A percentile compares a stretch with the other conserved stretches of the same genome.
phyloP scores from a whole-genome alignment of 345 rosid genomes.

The Linum lewisii region DNA sequence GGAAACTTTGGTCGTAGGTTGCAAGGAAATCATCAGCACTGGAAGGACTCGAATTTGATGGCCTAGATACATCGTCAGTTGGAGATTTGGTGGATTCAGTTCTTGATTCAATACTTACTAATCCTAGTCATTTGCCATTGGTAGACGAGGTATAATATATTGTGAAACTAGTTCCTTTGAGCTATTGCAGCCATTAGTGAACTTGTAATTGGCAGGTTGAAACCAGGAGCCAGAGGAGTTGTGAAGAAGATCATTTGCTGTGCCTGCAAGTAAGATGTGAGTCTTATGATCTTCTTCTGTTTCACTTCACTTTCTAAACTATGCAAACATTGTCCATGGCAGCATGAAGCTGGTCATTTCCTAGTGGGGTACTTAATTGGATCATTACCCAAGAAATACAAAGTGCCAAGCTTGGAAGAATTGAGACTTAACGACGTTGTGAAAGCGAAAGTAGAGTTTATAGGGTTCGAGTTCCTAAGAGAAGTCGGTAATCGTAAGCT shows the following conservation, averaged over 20 bases:
- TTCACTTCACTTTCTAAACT: neutral
- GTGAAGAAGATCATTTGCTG: slow-evolving; percentile 21
- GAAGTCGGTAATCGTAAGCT: slow-evolving; percentile 23
- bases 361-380: slow-evolving; percentile 51
- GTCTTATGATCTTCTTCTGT: neutral
- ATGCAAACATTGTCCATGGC: neutral
- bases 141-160: neutral
- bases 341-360: slow-evolving; percentile 70
- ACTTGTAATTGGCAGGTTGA: slow-evolving; percentile 9
- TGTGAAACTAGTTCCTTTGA: neutral
- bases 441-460: slow-evolving; percentile 35
- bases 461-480: slow-evolving; percentile 51
- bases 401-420: slow-evolving; percentile 27
- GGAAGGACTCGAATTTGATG: slow-evolving; percentile 24
- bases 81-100: slow-evolving; percentile 27
- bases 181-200: too few species aligned
- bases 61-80: slow-evolving; percentile 16
- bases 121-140: slow-evolving; percentile 22
- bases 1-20: slow-evolving; percentile 19
- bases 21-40: slow-evolving; percentile 26
- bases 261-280: slow-evolving; percentile 20
- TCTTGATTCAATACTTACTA: slow-evolving; percentile 13
- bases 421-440: slow-evolving; percentile 12
- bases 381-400: slow-evolving; percentile 46
- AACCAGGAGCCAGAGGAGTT: neutral